These are phyloP conservation scores for Pseudozyma pruni DNA, from an alignment of 1,284 basidiomycete species.

Conservation along the genomic window DNA sequence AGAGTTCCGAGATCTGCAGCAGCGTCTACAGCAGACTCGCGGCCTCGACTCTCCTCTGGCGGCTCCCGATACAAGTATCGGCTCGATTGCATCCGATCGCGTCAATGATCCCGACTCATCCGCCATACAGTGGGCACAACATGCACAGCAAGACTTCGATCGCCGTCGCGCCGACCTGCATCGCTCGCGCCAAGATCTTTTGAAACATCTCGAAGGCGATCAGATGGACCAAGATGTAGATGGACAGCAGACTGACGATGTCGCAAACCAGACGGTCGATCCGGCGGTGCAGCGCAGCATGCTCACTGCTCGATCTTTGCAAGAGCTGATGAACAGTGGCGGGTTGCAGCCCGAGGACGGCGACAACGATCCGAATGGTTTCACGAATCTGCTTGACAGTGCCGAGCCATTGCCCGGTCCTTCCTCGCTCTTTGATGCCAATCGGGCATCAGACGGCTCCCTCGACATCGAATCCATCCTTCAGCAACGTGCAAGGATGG, in stretches of 20 bases:
- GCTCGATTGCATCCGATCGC: neutral
- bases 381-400: constrained; percentile 28
- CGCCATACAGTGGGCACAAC: constrained; percentile 35
- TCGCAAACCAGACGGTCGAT: constrained; percentile 2
- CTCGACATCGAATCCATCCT: constrained; percentile 45
- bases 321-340: constrained; percentile 42
- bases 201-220: constrained; percentile 13
- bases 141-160: constrained; percentile 46
- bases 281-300: constrained; percentile 41
- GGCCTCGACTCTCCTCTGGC: constrained; percentile 2
- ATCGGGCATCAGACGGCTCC: constrained; percentile 31
- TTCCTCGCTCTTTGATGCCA: constrained; percentile 38
- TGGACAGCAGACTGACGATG: neutral
- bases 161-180: constrained; percentile 27
- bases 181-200: constrained; percentile 13
- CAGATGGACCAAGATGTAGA: neutral
- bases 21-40: constrained; percentile 10
- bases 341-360: constrained; percentile 21
- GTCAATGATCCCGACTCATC: constrained; percentile 5
- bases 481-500: constrained; percentile 32
- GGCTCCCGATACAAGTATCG: constrained; percentile 3
- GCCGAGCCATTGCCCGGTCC: constrained; percentile 41
- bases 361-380: constrained; percentile 9
- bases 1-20: constrained; percentile 40
- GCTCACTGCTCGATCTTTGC: constrained; percentile 37